Evolutionary conservation across 345 rosid genomes (phyloP).

Genomic region (Brassica juncea): DNA sequence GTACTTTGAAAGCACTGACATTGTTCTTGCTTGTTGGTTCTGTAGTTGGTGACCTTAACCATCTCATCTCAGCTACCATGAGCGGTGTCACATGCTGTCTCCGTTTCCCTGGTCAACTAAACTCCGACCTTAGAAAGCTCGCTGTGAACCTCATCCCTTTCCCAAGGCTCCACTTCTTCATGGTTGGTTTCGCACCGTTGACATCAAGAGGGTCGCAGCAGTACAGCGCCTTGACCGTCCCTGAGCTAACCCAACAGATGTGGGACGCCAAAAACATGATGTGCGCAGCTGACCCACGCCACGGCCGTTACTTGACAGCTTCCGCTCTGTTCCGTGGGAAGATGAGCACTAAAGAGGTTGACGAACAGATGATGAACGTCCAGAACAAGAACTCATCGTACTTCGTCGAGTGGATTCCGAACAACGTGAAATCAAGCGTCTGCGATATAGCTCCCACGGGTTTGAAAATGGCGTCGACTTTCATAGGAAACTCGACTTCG

Average conservation of each 20-base stretch:
- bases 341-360: background rate
- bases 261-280: background rate
- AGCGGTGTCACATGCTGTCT: constrained; percentile 3
- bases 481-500: background rate
- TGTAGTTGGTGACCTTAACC: constrained; percentile 5
- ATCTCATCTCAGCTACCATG: background rate
- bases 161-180: constrained; percentile 6
- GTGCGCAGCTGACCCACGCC: background rate
- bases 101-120: constrained; percentile 2
- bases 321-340: background rate
- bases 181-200: background rate
- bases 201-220: background rate
- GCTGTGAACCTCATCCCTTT: background rate
- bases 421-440: background rate
- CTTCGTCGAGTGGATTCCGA: background rate
- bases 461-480: background rate
- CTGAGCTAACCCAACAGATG: background rate
- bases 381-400: background rate
- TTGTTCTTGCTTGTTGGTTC: background rate
- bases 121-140: background rate
- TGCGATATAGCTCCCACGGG: background rate
- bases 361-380: background rate
- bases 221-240: background rate
- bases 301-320: background rate
- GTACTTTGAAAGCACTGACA: background rate